phyloP scores from a whole-genome alignment of 495 filamentous ascomycete genomes.

The Aspergillus taichungensis region DNA sequence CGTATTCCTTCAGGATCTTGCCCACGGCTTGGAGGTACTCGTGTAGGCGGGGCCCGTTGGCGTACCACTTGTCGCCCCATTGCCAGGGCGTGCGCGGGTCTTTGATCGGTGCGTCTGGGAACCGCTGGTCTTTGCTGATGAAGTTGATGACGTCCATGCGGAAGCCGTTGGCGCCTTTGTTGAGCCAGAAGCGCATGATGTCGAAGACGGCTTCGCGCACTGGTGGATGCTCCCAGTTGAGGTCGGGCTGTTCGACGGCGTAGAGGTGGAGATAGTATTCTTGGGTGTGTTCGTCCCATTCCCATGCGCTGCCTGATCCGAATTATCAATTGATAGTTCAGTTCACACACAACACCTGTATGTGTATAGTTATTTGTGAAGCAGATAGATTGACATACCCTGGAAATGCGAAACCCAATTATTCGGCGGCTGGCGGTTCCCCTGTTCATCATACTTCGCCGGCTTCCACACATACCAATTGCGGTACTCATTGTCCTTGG shows the following conservation, averaged over 20 bases:
- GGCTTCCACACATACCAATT: conserved; percentile 72
- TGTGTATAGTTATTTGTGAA: no score
- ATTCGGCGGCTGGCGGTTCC: conserved; percentile 56
- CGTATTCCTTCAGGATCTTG: conserved; percentile 57
- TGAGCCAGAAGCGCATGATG: conserved; percentile 64
- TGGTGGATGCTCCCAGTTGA: conserved; percentile 64
- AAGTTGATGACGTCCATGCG: conserved; percentile 61
- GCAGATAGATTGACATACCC: conserved; percentile 32
- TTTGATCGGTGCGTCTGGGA: conserved; percentile 53
- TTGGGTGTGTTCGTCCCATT: conserved; percentile 52
- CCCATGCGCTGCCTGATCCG: conserved; percentile 48
- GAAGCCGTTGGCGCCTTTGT: conserved; percentile 60
- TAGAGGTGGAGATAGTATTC: conserved; percentile 70
- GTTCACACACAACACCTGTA: no score
- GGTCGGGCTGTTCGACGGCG: conserved; percentile 56
- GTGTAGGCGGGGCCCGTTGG: conserved; percentile 58
- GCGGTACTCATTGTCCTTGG: conserved; percentile 48
- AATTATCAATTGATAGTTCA: no score
- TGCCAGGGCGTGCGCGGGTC: conserved; percentile 43
- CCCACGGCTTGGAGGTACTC: conserved; percentile 56
- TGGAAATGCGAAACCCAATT: conserved; percentile 59
- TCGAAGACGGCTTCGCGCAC: conserved; percentile 56
- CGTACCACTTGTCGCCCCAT: conserved; percentile 46
- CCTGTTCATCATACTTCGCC: conserved; percentile 46
- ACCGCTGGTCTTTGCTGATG: conserved; percentile 52